Evolutionary conservation across 345 rosid species (phyloP).

Genomic region (Corymbia maculata): DNA sequence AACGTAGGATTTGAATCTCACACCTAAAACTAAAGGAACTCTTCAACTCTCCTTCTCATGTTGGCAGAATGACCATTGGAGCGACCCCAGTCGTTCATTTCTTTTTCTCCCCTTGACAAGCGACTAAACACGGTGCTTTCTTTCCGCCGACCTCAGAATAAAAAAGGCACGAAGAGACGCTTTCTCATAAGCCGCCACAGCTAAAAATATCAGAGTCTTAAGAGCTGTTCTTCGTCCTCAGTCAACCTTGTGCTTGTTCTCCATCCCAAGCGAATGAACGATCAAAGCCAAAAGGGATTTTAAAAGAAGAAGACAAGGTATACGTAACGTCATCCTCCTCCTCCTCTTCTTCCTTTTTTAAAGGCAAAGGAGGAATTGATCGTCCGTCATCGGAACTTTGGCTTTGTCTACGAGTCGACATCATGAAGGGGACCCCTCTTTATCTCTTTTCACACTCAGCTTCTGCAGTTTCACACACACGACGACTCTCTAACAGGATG

Average conservation of each 20-base stretch:
- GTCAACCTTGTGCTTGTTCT: not conserved
- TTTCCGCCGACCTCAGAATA: not conserved
- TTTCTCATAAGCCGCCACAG: not conserved
- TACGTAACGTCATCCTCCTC: not conserved
- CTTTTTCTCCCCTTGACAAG: not conserved
- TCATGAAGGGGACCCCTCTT: not conserved
- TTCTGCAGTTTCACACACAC: not conserved
- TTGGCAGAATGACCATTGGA: rapidly evolving
- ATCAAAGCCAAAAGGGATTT: not conserved
- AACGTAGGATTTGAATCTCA: rapidly evolving
- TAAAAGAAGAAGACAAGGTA: not conserved
- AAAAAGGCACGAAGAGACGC: not conserved
- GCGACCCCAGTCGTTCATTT: rapidly evolving
- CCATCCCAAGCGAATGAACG: not conserved
- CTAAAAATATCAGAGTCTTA: not conserved
- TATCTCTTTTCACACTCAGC: not conserved
- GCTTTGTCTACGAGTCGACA: not conserved
- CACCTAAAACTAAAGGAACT: rapidly evolving
- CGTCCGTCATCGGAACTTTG: not conserved
- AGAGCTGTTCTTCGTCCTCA: not conserved
- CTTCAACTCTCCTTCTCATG: rapidly evolving
- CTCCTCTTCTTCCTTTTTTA: not conserved
- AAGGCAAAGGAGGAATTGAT: not conserved
- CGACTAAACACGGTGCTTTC: not conserved
- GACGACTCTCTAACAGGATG: not conserved